phyloP scores from a whole-genome alignment of 352 stramenopile species.

The Pythium aristosporum region DNA sequence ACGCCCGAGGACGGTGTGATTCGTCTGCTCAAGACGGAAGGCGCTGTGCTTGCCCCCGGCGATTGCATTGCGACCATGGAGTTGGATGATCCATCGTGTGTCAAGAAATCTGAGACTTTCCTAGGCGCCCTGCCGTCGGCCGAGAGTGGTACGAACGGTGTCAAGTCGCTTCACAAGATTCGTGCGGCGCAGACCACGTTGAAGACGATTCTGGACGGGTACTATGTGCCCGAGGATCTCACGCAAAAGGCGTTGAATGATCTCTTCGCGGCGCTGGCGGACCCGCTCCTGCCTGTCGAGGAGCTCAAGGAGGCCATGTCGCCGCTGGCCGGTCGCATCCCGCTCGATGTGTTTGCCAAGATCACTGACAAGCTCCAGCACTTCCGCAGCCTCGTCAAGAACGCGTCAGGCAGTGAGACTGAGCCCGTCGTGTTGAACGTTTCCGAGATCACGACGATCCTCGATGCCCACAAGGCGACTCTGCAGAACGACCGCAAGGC shows the following conservation, averaged over 20 bases:
- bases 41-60: conserved; percentile 93
- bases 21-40: conserved; percentile 95
- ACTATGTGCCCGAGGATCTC: conserved; percentile 83
- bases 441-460: conserved; percentile 46
- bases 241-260: conserved; percentile 86
- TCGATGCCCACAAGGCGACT: conserved; percentile 66
- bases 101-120: conserved; percentile 93
- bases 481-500: conserved; percentile 51
- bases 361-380: conserved; percentile 84
- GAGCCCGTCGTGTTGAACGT: conserved; percentile 53
- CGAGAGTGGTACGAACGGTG: conserved; percentile 34
- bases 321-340: conserved; percentile 95
- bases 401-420: conserved; percentile 15
- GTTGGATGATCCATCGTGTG: conserved; percentile 97
- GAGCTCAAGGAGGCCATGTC: conserved; percentile 98
- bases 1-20: conserved; percentile 96
- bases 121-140: conserved; percentile 67
- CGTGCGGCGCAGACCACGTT: conserved; percentile 82
- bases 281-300: conserved; percentile 82
- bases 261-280: conserved; percentile 67
- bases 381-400: conserved; percentile 59
- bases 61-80: conserved; percentile 97
- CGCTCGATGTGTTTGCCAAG: conserved; percentile 88
- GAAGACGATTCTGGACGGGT: conserved; percentile 94
- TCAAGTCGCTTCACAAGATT: conserved; percentile 68